Evolutionary conservation across 495 filamentous ascomycete species (phyloP).

Genomic region (Neurospora cerealis): DNA sequence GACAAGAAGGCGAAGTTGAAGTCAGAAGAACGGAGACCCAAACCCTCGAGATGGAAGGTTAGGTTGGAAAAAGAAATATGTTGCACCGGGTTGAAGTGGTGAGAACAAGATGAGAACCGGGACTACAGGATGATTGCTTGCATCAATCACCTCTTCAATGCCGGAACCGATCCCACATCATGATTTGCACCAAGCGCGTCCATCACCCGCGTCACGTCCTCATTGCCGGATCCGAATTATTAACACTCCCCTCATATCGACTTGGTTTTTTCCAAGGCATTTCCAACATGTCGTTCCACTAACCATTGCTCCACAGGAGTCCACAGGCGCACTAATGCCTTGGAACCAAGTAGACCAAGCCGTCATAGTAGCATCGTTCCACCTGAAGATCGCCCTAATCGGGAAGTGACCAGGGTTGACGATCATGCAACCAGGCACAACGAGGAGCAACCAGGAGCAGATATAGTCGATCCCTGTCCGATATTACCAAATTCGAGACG

Average conservation of each 20-base stretch:
- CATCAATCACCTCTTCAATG: neutral
- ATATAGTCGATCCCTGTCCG: neutral
- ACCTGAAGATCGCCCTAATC: neutral
- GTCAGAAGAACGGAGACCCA: too few relatives aligned
- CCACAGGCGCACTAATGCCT: neutral
- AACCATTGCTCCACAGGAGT: neutral
- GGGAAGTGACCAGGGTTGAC: neutral
- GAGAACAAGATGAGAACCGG: too few relatives aligned
- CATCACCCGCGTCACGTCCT: neutral
- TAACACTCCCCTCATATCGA: too few relatives aligned
- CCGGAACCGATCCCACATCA: neutral
- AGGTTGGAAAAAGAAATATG: too few relatives aligned
- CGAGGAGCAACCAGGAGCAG: too few relatives aligned
- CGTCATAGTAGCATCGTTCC: neutral
- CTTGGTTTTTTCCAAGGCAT: conserved; percentile 18
- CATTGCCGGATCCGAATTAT: too few relatives aligned
- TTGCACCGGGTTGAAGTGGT: too few relatives aligned
- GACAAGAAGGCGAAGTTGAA: too few relatives aligned
- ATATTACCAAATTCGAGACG: neutral
- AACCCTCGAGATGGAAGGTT: too few relatives aligned
- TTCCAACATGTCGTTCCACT: neutral
- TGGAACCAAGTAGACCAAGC: neutral
- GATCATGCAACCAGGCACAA: neutral
- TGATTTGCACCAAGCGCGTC: neutral
- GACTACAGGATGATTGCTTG: too few relatives aligned